Evolutionary conservation across 768 basidiomycete genomes (phyloP).

Genomic region (Guyanaporus albipodus): DNA sequence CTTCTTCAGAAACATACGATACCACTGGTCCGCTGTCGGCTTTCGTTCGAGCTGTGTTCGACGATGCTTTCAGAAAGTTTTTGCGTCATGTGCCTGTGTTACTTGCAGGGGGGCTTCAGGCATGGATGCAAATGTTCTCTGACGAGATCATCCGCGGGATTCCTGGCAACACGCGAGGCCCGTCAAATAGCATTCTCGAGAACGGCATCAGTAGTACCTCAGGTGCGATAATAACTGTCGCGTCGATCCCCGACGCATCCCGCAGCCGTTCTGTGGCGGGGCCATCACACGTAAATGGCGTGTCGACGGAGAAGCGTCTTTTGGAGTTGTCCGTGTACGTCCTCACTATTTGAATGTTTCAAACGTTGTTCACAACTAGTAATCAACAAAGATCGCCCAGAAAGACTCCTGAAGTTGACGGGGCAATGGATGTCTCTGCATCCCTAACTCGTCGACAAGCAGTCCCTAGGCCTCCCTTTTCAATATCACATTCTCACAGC

Average conservation of each 20-base stretch:
- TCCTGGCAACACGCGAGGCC: conserved; percentile 13
- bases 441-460: conserved; percentile 37
- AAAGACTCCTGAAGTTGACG: conserved; percentile 14
- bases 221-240: conserved; percentile 21
- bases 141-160: conserved; percentile 33
- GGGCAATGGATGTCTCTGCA: conserved; percentile 11
- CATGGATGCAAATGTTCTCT: conserved; percentile 66
- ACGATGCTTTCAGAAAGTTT: conserved; percentile 66
- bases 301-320: conserved; percentile 15
- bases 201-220: conserved; percentile 27
- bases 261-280: conserved; percentile 12
- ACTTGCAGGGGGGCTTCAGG: conserved; percentile 79
- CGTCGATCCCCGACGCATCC: conserved; percentile 12
- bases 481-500: conserved; percentile 45
- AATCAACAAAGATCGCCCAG: conserved; percentile 13
- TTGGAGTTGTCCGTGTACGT: conserved; percentile 24
- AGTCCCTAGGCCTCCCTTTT: conserved; percentile 39
- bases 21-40: conserved; percentile 50
- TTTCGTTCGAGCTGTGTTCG: conserved; percentile 68
- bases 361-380: conserved; percentile 10
- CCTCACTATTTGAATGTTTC: not conserved
- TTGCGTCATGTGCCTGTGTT: conserved; percentile 75
- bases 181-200: conserved; percentile 20
- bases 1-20: conserved; percentile 51
- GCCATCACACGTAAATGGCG: conserved; percentile 14